Evolutionary conservation across 2,329 filamentous ascomycete species (phyloP).

Genomic region (Phaeophleospora eucalypticola): DNA sequence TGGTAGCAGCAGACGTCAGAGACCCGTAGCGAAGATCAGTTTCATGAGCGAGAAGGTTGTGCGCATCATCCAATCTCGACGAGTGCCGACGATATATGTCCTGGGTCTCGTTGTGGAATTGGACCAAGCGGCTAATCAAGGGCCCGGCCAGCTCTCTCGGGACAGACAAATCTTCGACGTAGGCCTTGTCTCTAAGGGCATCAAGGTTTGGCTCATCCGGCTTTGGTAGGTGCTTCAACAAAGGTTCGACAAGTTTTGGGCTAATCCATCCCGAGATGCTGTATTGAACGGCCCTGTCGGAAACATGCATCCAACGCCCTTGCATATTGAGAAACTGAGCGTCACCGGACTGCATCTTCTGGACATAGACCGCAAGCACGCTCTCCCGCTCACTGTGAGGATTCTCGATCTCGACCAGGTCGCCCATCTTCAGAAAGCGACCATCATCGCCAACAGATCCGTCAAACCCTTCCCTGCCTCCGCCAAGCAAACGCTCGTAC

Average conservation of each 20-base stretch:
- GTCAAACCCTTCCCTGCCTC: conserved; percentile 29
- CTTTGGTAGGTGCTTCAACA: conserved; percentile 51
- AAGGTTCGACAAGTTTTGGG: conserved; percentile 41
- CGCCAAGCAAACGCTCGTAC: conserved; percentile 18
- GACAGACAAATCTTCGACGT: conserved; percentile 38
- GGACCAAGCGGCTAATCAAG: conserved; percentile 41
- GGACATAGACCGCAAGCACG: conserved; percentile 49
- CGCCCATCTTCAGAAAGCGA: conserved; percentile 41
- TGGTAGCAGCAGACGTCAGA: conserved; percentile 44
- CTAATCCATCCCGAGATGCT: conserved; percentile 48
- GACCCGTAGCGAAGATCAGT: conserved; percentile 45
- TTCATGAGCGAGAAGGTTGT: conserved; percentile 43
- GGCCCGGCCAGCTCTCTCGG: conserved; percentile 45
- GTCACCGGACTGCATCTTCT: conserved; percentile 21
- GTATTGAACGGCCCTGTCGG: conserved; percentile 42
- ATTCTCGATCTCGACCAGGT: conserved; percentile 47
- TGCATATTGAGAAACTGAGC: conserved; percentile 50
- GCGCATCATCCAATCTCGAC: conserved; percentile 47
- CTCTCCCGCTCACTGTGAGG: conserved; percentile 33
- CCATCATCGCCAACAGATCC: conserved; percentile 31
- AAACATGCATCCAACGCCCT: conserved; percentile 46
- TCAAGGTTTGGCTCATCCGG: conserved; percentile 31
- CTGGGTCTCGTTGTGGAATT: conserved; percentile 44
- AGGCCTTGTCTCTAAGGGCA: conserved; percentile 33
- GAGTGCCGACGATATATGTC: conserved; percentile 47